A percentile compares a stretch with the other conserved stretches of the same genome.
Evolutionary conservation across 2,329 filamentous ascomycete species (phyloP).

Genomic region (Diaporthe citri): DNA sequence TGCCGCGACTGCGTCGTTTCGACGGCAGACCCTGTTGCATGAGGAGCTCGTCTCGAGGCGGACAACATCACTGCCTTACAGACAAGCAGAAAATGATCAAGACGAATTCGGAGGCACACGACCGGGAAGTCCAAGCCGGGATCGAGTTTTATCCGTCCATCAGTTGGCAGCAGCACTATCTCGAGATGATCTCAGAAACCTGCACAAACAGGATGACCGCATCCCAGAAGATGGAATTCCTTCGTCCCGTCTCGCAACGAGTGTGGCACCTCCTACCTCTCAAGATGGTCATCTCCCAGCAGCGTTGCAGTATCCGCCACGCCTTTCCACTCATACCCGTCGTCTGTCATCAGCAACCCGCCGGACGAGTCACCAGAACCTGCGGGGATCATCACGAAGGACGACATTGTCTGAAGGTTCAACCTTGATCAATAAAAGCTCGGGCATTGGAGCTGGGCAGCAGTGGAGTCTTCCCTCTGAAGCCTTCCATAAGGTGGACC

Average conservation of each 20-base stretch:
- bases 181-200: background rate
- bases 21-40: slow-evolving; percentile 5
- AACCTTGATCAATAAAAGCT: background rate
- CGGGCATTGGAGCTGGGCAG: background rate
- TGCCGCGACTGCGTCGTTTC: slow-evolving; percentile 47
- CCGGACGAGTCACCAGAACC: slow-evolving; percentile 1
- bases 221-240: background rate
- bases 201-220: background rate
- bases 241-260: background rate
- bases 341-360: background rate
- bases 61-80: background rate
- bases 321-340: background rate
- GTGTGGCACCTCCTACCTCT: background rate
- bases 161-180: background rate
- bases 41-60: background rate
- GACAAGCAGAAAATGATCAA: background rate
- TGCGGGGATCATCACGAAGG: slow-evolving; percentile 3
- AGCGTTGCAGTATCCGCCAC: background rate
- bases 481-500: background rate
- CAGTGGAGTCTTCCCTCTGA: background rate
- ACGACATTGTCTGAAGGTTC: slow-evolving; percentile 16
- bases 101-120: background rate
- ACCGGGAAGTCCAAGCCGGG: background rate
- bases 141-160: background rate
- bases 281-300: background rate